Evolutionary conservation across 306 rosid genomes (phyloP), one percentile per base, ranked within the genome.

Genomic region (Inga leiocalycina): DNA sequence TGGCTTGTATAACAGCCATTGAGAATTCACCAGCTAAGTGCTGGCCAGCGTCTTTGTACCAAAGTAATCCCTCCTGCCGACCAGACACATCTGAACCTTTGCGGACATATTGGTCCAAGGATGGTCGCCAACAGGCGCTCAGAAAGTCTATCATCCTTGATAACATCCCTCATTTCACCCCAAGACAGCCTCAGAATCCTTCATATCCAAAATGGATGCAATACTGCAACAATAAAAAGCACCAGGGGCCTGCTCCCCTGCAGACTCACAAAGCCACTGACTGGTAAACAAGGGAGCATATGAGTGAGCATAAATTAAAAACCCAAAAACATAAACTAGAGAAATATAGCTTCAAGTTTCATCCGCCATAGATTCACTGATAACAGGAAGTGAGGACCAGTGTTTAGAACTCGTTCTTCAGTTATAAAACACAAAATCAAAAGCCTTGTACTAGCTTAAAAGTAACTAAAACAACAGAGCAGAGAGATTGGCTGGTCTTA

Each of bases 151-250:
- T 91, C 90, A 92, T 93, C 87, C 79, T 89, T 86, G 97, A 93
- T 93, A 93, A 83, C 98, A 95, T 93, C 95, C 98, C 98, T 95
- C 98, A 95, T 93, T 90, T 95, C 98, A 90, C 92, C 94, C 80
- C 43, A 78, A 74, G 86, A 83, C 88, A 86, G 80, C 88, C 85
- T 89, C 91, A 78, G 72, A 81, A 86, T 85, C 88, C 85, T 88
- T 91, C 88, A 88, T 94, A 92, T 92, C 97, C 91, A 89, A 85
- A 82, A 87, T 80, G 95, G 91, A 91, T 93, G 93, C 78, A 80
- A 76, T 44, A 68, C 45, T 66, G 75, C 74, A 71, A 81, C 77
- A 86, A 80, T 59, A 70, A 64, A 67, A 79, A 72, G 49, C 82
- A 82, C 68, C 79, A 86, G 71, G 76, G 76, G 84, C 74, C 76